Evolutionary conservation across 1,284 basidiomycete species (phyloP).

Genomic region (Sparassis latifolia): DNA sequence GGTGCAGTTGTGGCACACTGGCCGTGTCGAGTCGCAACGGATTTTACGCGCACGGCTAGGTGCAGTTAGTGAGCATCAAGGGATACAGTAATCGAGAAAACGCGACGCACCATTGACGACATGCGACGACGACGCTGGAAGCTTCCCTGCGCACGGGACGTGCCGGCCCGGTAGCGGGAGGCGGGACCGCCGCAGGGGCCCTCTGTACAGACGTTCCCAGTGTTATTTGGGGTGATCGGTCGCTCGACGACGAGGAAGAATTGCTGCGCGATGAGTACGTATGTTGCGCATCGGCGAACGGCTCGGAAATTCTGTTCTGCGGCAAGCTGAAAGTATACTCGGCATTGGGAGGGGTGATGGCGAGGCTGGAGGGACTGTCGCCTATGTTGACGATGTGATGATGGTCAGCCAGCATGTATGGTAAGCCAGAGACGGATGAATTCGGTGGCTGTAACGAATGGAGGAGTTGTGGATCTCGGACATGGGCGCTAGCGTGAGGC

Average conservation of each 20-base stretch:
- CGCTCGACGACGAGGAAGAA: too few relatives aligned
- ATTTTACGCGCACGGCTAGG: constrained; percentile 71
- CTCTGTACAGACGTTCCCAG: too few relatives aligned
- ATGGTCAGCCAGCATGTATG: constrained; percentile 14
- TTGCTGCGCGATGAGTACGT: too few relatives aligned
- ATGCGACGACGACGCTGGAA: constrained; percentile 55
- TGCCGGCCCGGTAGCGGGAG: constrained; percentile 1
- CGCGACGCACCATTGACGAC: constrained; percentile 30
- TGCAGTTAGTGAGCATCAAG: background rate
- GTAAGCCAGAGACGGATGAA: constrained; percentile 17
- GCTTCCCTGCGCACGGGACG: constrained; percentile 47
- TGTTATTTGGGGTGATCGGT: too few relatives aligned
- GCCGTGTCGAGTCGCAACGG: constrained; percentile 74
- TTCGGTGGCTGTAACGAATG: constrained; percentile 25
- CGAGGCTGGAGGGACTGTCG: too few relatives aligned
- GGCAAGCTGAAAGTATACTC: constrained; percentile 26
- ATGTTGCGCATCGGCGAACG: background rate
- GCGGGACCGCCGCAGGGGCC: too few relatives aligned
- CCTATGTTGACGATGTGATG: constrained; percentile 18
- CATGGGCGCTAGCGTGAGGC: constrained; percentile 19
- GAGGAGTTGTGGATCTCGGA: constrained; percentile 24
- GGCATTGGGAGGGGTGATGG: background rate
- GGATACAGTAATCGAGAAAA: background rate
- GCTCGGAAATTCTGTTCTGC: constrained; percentile 22
- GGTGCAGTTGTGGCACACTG: constrained; percentile 71